Evolutionary conservation across 148 eudicot species (phyloP).

Genomic region (Vaccinium myrtillus): DNA sequence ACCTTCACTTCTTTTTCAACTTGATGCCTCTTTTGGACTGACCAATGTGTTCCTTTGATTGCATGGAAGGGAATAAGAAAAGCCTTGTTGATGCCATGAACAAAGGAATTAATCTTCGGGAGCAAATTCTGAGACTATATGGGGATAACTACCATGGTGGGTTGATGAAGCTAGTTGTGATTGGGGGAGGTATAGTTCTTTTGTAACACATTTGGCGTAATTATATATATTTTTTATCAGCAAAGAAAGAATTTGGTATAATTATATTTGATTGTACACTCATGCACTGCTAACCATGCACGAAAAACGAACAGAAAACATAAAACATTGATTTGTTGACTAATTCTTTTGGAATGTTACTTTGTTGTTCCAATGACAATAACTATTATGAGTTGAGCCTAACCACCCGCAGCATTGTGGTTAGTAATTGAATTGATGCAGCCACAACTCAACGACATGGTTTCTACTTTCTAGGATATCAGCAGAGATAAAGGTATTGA

Average conservation of each 20-base stretch:
- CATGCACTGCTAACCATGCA: neutral
- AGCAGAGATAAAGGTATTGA: neutral
- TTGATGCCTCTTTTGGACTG: constrained; percentile 12
- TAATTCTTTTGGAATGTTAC: neutral
- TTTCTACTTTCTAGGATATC: neutral
- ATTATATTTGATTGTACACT: neutral
- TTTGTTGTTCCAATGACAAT: constrained; percentile 3
- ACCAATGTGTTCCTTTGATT: constrained; percentile 16
- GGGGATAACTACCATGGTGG: constrained; percentile 66
- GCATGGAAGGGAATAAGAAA: constrained; percentile 73
- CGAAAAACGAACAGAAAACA: neutral
- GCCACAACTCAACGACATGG: neutral
- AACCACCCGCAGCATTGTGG: neutral
- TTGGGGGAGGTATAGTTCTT: constrained; percentile 77
- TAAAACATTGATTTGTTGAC: neutral
- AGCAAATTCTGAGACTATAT: constrained; percentile 68
- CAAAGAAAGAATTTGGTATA: neutral
- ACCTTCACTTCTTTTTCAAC: constrained; percentile 10
- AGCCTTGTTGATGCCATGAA: constrained; percentile 91
- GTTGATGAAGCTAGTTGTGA: constrained; percentile 80
- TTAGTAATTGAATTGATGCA: neutral
- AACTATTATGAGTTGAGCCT: neutral
- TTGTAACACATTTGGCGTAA: constrained; percentile 1
- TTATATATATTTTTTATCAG: neutral
- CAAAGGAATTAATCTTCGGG: constrained; percentile 82